Conservation (phyloP, 371 early-diverging fungal genomes). For the Capillidium heterosporum region DNA sequence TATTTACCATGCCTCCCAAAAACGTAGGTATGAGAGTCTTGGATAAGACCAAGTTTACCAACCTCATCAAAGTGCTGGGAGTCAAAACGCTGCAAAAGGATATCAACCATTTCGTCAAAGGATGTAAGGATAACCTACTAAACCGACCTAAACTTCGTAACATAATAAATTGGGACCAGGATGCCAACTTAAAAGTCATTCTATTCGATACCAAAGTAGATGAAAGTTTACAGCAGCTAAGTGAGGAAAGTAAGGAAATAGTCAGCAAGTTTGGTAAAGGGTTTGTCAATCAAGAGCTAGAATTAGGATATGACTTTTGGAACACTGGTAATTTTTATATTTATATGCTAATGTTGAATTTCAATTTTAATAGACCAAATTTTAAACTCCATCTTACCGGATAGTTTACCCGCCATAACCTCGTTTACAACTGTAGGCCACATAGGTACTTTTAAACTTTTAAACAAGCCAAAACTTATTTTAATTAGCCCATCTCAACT, state of each 20-base stretch:
- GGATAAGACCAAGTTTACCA: background rate
- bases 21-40: slow-evolving; percentile 1
- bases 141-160: slow-evolving; percentile 50
- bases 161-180: slow-evolving; percentile 34
- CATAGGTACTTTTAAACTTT: slow-evolving; percentile 39
- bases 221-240: slow-evolving; percentile 19
- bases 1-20: background rate
- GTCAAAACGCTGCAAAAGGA: background rate
- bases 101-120: background rate
- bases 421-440: slow-evolving; percentile 92
- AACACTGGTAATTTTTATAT: slow-evolving; percentile 28
- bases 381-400: slow-evolving; percentile 76
- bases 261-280: slow-evolving; percentile 27
- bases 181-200: slow-evolving; percentile 34
- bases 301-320: slow-evolving; percentile 60
- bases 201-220: slow-evolving; percentile 21
- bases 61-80: background rate
- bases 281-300: slow-evolving; percentile 26
- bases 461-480: background rate
- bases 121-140: slow-evolving; percentile 23
- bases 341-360: background rate
- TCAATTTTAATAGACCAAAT: slow-evolving; percentile 47
- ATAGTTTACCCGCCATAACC: slow-evolving; percentile 55
- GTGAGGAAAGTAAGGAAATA: slow-evolving; percentile 20
- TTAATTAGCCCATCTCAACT: slow-evolving; percentile 76